phyloP scores from a whole-genome alignment of 495 filamentous ascomycete species.

The Astrocystis sublimbata region DNA sequence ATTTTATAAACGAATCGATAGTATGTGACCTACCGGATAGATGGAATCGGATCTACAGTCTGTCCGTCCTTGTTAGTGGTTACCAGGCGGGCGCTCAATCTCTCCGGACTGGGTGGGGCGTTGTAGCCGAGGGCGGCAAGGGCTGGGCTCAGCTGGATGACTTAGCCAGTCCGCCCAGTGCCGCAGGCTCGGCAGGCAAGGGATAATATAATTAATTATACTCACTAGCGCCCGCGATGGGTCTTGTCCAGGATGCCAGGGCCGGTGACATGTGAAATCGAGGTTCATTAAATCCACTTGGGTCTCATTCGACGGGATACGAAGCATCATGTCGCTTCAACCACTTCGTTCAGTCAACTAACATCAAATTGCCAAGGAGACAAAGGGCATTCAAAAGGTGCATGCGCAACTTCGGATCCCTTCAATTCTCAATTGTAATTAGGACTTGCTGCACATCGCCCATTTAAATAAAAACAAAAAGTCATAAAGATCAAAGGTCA shows the following conservation, averaged over 20 bases:
- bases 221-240: not conserved
- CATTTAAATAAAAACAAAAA: not conserved
- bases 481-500: not conserved
- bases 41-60: not conserved
- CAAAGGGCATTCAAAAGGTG: not conserved
- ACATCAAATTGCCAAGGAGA: not conserved
- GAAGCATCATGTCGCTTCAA: not conserved
- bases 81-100: not conserved
- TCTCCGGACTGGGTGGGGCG: not conserved
- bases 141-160: too few species aligned
- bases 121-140: not conserved
- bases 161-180: too few species aligned
- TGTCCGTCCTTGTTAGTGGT: not conserved
- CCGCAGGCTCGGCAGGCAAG: not conserved
- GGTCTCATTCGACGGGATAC: slow-evolving; percentile 29
- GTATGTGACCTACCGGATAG: not conserved
- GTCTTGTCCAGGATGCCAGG: not conserved
- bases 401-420: not conserved
- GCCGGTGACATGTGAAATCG: slow-evolving; percentile 10
- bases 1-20: not conserved
- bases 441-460: not conserved
- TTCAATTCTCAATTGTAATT: not conserved
- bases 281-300: slow-evolving; percentile 6
- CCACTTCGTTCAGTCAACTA: not conserved
- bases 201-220: too few species aligned